Base-by-base conservation (phyloP, 345 rosid species). In the Aurinia saxatilis region DNA sequence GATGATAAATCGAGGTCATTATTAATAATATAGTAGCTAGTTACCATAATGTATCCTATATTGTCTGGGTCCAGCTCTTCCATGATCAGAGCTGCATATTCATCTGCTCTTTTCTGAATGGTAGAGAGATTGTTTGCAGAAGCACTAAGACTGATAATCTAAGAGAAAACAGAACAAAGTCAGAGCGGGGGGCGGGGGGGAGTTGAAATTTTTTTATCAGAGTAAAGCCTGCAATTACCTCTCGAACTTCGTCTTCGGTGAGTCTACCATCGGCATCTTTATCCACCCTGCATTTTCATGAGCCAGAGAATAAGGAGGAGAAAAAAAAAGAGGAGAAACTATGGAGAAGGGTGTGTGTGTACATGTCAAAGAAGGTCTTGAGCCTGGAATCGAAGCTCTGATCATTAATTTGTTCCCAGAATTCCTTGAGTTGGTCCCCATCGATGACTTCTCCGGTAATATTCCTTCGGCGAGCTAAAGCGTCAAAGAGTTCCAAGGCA, bases 261-360 rank as follows among this genome's bases (percentile, higher is more conserved):
- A 88, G 81, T 77, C 91, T 77, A 23, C 95, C 95, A 79, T 88
- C 87, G 0, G 90, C 87, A 77, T 87, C 85, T 78, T 84, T 87
- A 73, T 87, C 95, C 63, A 87, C 95, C 91, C 95, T 87, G 75
- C 70, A 80, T 71, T 36, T 19, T 35, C 46, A 21, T 17, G 18
- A 3, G 27, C 46, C 12, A 42, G 8, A 65, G 40, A 40, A 30
- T 36, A 55, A 57, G 2, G 59, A 1, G 3, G 19, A 48, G 10
- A 61, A 36, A 53, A 18, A 40, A 18, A 65, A 36, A 14, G 2
- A 29, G 8, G 29, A 34, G n/a, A n/a, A n/a, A n/a, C n/a, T n/a
- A n/a, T n/a, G n/a, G n/a, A n/a, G n/a, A n/a, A n/a, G n/a, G n/a
- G n/a, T n/a, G n/a, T n/a, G n/a, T n/a, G n/a, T n/a, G n/a, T n/a